Evolutionary conservation across 2,329 filamentous ascomycete species (phyloP).

Genomic region (Colletotrichum chlorophyti): DNA sequence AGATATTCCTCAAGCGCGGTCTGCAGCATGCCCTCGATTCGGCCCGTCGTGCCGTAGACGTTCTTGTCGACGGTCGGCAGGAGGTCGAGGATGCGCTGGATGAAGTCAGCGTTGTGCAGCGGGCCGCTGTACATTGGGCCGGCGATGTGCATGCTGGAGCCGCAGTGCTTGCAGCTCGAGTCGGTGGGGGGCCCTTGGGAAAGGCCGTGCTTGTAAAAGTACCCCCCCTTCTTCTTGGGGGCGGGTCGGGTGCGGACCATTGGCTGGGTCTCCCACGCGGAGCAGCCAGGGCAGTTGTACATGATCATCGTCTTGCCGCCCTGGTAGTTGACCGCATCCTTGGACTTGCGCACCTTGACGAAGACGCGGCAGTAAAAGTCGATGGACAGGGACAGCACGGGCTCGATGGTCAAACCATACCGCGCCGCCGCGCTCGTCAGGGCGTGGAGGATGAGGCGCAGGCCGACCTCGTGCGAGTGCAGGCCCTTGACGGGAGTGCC

Average conservation of each 20-base stretch:
- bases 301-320: constrained; percentile 92
- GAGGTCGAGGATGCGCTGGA: constrained; percentile 77
- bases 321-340: constrained; percentile 86
- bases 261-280: constrained; percentile 86
- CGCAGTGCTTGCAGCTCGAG: constrained; percentile 81
- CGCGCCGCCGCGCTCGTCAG: constrained; percentile 81
- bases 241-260: constrained; percentile 73
- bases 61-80: constrained; percentile 71
- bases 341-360: constrained; percentile 79
- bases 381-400: constrained; percentile 89
- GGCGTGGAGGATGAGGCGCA: constrained; percentile 84
- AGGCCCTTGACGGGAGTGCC: constrained; percentile 85
- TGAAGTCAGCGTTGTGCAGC: constrained; percentile 83
- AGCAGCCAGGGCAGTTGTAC: constrained; percentile 89
- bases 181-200: constrained; percentile 73
- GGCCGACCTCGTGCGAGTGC: constrained; percentile 86
- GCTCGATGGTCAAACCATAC: constrained; percentile 89
- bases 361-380: constrained; percentile 96
- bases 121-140: constrained; percentile 96
- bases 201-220: constrained; percentile 81
- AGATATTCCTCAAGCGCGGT: constrained; percentile 81
- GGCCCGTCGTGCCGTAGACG: constrained; percentile 79
- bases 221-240: constrained; percentile 71
- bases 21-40: constrained; percentile 90
- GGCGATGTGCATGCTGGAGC: constrained; percentile 82